Evolutionary conservation across 23 red algal genomes (phyloP).

Genomic region (Chondrus crispus): DNA sequence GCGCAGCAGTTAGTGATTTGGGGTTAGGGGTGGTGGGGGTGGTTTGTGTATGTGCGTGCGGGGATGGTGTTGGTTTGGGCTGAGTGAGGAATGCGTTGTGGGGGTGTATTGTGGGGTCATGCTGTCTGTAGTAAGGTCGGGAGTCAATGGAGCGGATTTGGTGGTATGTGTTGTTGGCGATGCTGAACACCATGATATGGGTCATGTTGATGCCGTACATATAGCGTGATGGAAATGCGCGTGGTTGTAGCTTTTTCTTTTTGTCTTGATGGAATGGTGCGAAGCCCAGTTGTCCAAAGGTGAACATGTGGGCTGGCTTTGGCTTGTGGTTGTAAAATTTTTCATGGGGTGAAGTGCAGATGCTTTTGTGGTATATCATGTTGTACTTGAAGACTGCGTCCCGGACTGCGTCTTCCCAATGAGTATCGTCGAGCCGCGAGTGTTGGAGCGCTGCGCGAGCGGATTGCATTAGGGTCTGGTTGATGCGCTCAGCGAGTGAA

Average conservation of each 20-base stretch:
- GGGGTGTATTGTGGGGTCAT: not conserved
- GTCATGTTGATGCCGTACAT: not conserved
- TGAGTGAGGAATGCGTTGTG: too few relatives aligned
- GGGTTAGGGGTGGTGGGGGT: not conserved
- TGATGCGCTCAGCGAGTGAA: not conserved
- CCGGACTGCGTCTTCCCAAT: not conserved
- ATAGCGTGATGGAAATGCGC: not conserved
- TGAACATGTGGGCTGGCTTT: not conserved
- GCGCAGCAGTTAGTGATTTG: not conserved
- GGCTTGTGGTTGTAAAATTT: not conserved
- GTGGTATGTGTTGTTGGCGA: not conserved
- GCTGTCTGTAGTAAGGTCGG: not conserved
- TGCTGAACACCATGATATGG: not conserved
- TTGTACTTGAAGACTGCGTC: not conserved
- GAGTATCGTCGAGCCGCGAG: not conserved
- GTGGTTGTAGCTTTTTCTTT: not conserved
- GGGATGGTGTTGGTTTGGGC: not conserved
- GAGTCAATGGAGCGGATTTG: conserved; percentile 22
- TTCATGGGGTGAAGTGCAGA: not conserved
- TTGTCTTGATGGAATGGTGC: not conserved
- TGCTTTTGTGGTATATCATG: not conserved
- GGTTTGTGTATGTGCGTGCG: not conserved
- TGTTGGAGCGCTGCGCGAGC: not conserved
- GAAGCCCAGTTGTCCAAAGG: not conserved
- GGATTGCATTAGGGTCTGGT: not conserved